Conservation (phyloP, 2,329 filamentous ascomycete species). For the Exophiala aquamarina region DNA sequence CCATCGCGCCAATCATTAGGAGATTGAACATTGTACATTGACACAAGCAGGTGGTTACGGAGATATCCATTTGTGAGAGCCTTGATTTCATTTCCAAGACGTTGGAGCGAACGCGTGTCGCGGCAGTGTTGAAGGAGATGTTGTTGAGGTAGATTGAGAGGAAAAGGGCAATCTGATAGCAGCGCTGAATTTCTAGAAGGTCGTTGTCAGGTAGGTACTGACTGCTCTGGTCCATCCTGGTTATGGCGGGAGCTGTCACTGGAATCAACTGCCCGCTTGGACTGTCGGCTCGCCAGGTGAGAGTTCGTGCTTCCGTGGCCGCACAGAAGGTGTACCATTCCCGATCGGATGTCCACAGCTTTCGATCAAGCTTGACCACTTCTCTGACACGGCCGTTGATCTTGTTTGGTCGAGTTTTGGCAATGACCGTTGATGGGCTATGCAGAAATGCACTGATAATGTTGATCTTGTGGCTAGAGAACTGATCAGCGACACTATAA, state of each 20-base stretch:
- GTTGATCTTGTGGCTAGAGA: conserved; percentile 19
- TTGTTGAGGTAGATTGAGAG: conserved; percentile 15
- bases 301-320: conserved; percentile 5
- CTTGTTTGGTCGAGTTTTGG: conserved; percentile 4
- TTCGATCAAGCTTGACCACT: conserved; percentile 18
- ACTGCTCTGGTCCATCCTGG: conserved; percentile 13
- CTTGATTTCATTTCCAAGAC: conserved; percentile 13
- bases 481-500: background rate
- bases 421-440: conserved; percentile 6
- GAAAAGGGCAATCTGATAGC: conserved; percentile 24
- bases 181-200: conserved; percentile 12
- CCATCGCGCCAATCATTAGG: conserved; percentile 12
- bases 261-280: conserved; percentile 10
- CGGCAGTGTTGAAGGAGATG: conserved; percentile 22
- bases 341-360: conserved; percentile 13
- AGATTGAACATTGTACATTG: conserved; percentile 19
- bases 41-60: conserved; percentile 1
- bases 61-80: conserved; percentile 16
- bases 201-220: conserved; percentile 3
- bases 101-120: conserved; percentile 14
- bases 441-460: conserved; percentile 21
- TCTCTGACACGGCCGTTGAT: background rate
- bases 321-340: conserved; percentile 21
- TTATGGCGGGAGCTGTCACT: conserved; percentile 10
- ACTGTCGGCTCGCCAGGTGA: conserved; percentile 19